Evolutionary conservation across 805 yeast genomes (phyloP).

Genomic region (Brettanomyces sp.): DNA sequence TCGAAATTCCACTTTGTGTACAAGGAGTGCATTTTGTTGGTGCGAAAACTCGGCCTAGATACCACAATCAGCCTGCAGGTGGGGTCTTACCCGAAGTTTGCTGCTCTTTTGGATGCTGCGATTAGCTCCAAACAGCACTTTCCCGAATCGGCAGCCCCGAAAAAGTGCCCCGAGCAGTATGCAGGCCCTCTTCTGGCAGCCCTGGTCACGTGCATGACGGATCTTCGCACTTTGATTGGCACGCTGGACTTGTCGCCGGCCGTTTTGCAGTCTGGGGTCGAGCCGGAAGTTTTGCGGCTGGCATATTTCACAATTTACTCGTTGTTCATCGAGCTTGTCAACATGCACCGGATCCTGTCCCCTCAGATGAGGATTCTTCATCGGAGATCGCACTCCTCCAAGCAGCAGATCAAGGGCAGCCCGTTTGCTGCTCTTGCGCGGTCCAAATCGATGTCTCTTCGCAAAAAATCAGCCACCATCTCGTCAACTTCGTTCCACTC

Average conservation of each 20-base stretch:
- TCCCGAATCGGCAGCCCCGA: too few species aligned
- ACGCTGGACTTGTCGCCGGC: conserved; percentile 8
- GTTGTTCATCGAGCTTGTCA: conserved; percentile 18
- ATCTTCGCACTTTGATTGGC: conserved; percentile 13
- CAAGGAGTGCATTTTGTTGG: conserved; percentile 10
- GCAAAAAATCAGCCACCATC: neutral
- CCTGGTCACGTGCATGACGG: conserved; percentile 13
- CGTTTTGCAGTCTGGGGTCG: conserved; percentile 1
- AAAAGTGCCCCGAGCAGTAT: neutral
- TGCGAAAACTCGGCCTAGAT: conserved; percentile 10
- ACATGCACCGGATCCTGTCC: conserved; percentile 16
- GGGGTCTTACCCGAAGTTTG: conserved; percentile 10
- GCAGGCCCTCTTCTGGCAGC: conserved; percentile 8
- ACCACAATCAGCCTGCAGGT: conserved; percentile 5
- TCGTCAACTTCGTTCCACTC: too few species aligned
- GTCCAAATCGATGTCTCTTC: conserved; percentile 1
- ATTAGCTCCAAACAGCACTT: conserved; percentile 3
- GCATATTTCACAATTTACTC: conserved; percentile 20
- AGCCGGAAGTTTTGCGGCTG: conserved; percentile 15
- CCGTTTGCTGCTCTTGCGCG: conserved; percentile 1
- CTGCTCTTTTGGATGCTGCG: conserved; percentile 12
- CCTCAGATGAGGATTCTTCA: conserved; percentile 9
- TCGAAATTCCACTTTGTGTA: conserved; percentile 16
- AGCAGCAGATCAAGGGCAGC: neutral
- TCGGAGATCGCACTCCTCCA: neutral